Evolutionary conservation across 805 yeast species (phyloP).

Genomic region (Kodamaea laetipori): DNA sequence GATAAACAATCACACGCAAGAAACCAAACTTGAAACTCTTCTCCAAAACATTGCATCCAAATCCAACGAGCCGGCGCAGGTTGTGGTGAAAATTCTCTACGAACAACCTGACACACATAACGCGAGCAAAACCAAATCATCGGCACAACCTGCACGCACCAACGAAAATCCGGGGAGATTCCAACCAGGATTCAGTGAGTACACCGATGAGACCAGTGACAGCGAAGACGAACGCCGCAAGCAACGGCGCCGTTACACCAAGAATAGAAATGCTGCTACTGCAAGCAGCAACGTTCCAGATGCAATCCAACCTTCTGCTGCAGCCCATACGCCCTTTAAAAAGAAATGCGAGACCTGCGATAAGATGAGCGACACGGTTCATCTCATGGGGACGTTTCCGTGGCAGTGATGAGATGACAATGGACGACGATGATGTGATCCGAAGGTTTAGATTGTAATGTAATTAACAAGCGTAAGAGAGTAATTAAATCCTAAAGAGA

Average conservation of each 20-base stretch:
- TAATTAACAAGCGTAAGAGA: no score
- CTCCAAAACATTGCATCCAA: no score
- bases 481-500: no score
- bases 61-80: no score
- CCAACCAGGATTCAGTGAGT: not conserved
- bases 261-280: conserved; percentile 1
- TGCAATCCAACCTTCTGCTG: not conserved
- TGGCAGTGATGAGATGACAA: not conserved
- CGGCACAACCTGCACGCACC: conserved; percentile 1
- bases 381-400: conserved; percentile 28
- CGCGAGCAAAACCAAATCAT: not conserved
- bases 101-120: not conserved
- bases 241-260: conserved; percentile 4
- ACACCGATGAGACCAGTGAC: conserved; percentile 1
- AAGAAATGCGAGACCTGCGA: conserved; percentile 1
- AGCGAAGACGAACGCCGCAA: conserved; percentile 1
- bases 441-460: no score
- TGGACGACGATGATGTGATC: no score
- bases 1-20: no score
- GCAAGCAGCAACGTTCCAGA: not conserved
- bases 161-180: conserved; percentile 4
- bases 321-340: not conserved
- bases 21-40: no score
- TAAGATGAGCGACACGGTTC: conserved; percentile 19
- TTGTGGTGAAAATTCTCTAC: no score